These are phyloP conservation scores for Torulaspora delbrueckii DNA, from an alignment of 805 yeast species.

Conservation along the genomic window DNA sequence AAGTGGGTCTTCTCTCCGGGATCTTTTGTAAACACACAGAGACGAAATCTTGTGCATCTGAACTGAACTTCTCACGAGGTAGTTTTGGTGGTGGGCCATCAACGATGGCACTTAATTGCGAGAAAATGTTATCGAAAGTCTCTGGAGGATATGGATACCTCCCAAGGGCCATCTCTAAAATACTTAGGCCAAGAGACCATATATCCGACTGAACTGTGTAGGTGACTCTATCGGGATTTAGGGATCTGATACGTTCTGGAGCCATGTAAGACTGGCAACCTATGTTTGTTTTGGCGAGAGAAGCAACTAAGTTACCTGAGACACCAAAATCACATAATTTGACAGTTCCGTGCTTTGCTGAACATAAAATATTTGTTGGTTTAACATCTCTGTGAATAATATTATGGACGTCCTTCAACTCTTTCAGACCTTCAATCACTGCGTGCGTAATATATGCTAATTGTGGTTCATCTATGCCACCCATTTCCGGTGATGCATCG, in stretches of 20 bases:
- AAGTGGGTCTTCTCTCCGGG: conserved; percentile 78
- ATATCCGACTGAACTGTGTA: conserved; percentile 93
- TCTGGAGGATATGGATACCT: conserved; percentile 96
- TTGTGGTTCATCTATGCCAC: conserved; percentile 70
- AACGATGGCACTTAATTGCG: conserved; percentile 94
- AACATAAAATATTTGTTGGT: conserved; percentile 88
- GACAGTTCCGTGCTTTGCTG: conserved; percentile 70
- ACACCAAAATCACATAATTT: conserved; percentile 96
- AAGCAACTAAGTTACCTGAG: conserved; percentile 89
- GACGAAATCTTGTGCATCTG: conserved; percentile 81
- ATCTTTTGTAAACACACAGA: conserved; percentile 69
- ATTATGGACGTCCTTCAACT: conserved; percentile 82
- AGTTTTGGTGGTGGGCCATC: conserved; percentile 88
- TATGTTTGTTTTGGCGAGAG: conserved; percentile 89
- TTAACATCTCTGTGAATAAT: conserved; percentile 95
- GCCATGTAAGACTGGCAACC: conserved; percentile 99
- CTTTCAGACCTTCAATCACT: conserved; percentile 75
- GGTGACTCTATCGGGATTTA: conserved; percentile 67
- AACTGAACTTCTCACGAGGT: conserved; percentile 56
- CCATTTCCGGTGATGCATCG: conserved; percentile 42
- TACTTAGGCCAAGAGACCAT: conserved; percentile 88
- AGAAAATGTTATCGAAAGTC: conserved; percentile 81
- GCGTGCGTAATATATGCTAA: conserved; percentile 75
- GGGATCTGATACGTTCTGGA: conserved; percentile 84
- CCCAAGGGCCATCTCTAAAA: conserved; percentile 86